These are phyloP conservation scores for Sutorius australiensis DNA, from an alignment of 768 basidiomycete genomes.

Conservation along the genomic window DNA sequence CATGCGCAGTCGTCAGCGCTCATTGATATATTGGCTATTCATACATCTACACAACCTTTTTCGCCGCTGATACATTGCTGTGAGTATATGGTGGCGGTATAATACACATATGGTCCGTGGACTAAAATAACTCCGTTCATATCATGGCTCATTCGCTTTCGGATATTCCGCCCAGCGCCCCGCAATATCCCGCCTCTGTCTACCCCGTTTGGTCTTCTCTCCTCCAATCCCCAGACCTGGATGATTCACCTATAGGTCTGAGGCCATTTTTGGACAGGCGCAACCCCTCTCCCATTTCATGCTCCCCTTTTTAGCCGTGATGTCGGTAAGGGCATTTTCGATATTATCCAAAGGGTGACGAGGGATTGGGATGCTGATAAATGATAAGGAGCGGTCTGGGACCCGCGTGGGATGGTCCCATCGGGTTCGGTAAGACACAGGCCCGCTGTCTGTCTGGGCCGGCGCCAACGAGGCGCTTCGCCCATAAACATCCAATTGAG, in stretches of 20 bases:
- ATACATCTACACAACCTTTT: background rate
- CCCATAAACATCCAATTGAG: background rate
- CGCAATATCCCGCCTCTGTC: background rate
- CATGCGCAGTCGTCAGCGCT: slow-evolving; percentile 1
- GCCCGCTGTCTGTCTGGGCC: background rate
- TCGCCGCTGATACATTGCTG: background rate
- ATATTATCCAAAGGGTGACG: background rate
- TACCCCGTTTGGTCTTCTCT: slow-evolving; percentile 2
- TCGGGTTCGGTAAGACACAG: background rate
- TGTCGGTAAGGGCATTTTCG: too few species aligned
- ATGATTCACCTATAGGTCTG: background rate
- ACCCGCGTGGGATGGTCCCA: background rate
- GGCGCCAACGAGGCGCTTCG: background rate
- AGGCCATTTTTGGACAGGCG: background rate
- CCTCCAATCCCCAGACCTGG: background rate
- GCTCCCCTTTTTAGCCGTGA: background rate
- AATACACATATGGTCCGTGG: background rate
- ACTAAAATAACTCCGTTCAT: slow-evolving; percentile 2
- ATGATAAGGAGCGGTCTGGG: background rate
- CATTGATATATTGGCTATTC: background rate
- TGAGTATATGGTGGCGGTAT: background rate
- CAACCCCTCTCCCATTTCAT: background rate
- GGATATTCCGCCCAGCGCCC: background rate
- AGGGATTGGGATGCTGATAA: background rate
- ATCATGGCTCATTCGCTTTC: background rate